Evolutionary conservation across 768 basidiomycete species (phyloP), one percentile per base, ranked within the genome.

Genomic region (Mycena albidolilacea): DNA sequence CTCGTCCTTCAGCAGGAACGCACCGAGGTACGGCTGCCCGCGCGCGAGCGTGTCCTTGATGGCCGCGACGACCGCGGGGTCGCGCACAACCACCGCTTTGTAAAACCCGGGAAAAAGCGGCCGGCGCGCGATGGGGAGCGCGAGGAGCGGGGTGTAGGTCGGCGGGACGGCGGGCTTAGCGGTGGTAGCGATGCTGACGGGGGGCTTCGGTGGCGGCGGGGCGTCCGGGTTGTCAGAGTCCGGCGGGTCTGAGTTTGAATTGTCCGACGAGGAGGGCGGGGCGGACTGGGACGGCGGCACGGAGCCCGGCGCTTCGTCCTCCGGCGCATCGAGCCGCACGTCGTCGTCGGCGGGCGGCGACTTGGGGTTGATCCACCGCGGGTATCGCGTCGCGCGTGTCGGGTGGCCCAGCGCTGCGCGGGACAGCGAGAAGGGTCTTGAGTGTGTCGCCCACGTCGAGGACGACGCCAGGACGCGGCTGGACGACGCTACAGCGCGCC

Each of bases 21-120:
- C 97, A 64, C 97, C 97, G 69, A 99, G 90, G 82, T 99, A 99
- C 0, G 97, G 97, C 80, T 98, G 97, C 0, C 97, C 97, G 54
- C 96, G 95, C 77, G 93, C 93, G 90, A 97, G 95, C 91, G 97
- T 95, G 80, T 98, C 97, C 83, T 96, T 95, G 79, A 99, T 94
- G 15, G 97, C 96, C 9, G 92, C 90, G 48, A 98, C 96, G 41
- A 99, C 97, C 0, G 91, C 88, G 0, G 96, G 95, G 76, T 98
- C 95, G 23, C 92, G 90, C 64, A 99, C 89, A 69, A 98, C 96
- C 63, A 99, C 97, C 3, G 97, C 97, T 81, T 98, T 98, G 88
- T 98, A 98, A 83, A 98, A 98, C 41, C 97, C 96, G 5, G 97
- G 97, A 85, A 98, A 98, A 55, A 98, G 91, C 0, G 97, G 97